Evolutionary conservation across 352 stramenopile species (phyloP).

Genomic region (Blastocystis sp.): DNA sequence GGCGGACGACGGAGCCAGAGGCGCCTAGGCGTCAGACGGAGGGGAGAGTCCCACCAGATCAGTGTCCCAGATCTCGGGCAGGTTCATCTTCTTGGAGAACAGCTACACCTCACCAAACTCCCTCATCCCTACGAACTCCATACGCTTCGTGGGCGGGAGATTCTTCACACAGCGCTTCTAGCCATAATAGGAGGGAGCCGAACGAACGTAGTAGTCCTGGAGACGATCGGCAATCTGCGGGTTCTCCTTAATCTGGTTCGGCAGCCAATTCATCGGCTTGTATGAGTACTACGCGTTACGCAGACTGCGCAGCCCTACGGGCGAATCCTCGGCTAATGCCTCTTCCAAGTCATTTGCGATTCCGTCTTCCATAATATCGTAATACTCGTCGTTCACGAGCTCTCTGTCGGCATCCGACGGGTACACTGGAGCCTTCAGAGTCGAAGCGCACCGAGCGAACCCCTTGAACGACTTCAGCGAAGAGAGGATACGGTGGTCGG

Average conservation of each 20-base stretch:
- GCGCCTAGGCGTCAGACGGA: not conserved
- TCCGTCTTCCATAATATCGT: slow-evolving; percentile 20
- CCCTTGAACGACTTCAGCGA: not conserved
- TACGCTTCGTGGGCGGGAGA: slow-evolving; percentile 21
- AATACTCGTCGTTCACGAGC: slow-evolving; percentile 38
- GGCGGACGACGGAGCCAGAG: slow-evolving; percentile 19
- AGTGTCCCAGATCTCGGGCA: slow-evolving; percentile 52
- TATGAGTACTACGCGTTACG: slow-evolving; percentile 30
- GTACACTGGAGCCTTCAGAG: not conserved
- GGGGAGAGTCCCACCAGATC: not conserved
- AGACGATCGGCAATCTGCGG: slow-evolving; percentile 22
- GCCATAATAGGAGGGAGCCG: not conserved
- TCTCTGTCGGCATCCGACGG: not conserved
- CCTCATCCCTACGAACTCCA: slow-evolving; percentile 1
- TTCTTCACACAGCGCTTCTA: slow-evolving; percentile 60
- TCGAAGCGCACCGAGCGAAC: not conserved
- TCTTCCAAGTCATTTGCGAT: slow-evolving; percentile 17
- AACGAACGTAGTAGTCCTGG: slow-evolving; percentile 44
- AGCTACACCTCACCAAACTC: slow-evolving; percentile 8
- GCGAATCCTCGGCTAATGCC: not conserved
- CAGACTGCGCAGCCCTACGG: not conserved
- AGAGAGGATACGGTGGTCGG: not conserved
- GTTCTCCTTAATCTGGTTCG: slow-evolving; percentile 32
- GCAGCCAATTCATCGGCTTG: slow-evolving; percentile 35
- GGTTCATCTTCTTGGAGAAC: slow-evolving; percentile 61